Evolutionary conservation across 2,329 filamentous ascomycete genomes (phyloP).

Genomic region (Fusarium clavum): DNA sequence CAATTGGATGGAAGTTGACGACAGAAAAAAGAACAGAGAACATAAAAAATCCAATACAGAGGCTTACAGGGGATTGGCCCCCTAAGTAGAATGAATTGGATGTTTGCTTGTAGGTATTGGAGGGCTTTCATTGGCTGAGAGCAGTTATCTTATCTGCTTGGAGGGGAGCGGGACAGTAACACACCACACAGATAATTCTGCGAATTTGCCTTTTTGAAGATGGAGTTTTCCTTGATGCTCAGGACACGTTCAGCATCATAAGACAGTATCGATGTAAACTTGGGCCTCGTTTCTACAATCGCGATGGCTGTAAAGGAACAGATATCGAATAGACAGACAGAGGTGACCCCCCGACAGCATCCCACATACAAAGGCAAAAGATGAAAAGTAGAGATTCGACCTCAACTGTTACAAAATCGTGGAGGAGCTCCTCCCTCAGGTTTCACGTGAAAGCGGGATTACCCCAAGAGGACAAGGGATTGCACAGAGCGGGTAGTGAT

Average conservation of each 20-base stretch:
- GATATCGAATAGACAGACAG: background rate
- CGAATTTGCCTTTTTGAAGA: conserved; percentile 11
- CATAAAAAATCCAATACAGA: background rate
- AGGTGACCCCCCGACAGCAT: background rate
- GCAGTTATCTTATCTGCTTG: conserved; percentile 24
- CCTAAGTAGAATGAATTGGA: background rate
- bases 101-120: background rate
- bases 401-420: background rate
- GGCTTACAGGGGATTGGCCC: background rate
- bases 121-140: conserved; percentile 15
- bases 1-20: background rate
- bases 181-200: conserved; percentile 23
- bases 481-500: conserved; percentile 11
- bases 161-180: conserved; percentile 6
- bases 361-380: background rate
- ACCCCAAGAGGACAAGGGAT: conserved; percentile 10
- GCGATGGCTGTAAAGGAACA: background rate
- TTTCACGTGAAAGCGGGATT: conserved; percentile 34
- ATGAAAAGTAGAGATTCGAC: conserved; percentile 37
- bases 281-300: too few relatives aligned
- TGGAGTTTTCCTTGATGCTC: background rate
- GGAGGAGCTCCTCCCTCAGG: conserved; percentile 22
- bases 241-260: background rate
- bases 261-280: background rate
- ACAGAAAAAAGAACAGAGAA: background rate